Evolutionary conservation across 2,329 filamentous ascomycete genomes (phyloP).

Genomic region (Ophiostoma piceae): DNA sequence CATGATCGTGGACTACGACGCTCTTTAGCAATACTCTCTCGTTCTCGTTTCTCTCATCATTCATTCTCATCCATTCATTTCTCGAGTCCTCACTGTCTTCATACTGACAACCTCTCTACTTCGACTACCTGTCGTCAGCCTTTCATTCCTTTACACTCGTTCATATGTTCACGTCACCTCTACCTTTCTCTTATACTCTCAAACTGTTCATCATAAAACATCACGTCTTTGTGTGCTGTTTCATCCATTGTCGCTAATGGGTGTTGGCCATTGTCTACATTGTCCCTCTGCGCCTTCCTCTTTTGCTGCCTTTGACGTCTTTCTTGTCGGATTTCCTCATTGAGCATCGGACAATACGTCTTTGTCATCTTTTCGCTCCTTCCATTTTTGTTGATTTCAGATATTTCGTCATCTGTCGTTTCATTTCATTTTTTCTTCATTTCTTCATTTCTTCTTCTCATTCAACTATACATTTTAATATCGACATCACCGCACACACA

Average conservation of each 20-base stretch:
- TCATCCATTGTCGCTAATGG: background rate
- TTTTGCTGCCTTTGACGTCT: no score
- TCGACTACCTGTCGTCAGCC: background rate
- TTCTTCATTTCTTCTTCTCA: background rate
- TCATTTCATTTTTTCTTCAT: background rate
- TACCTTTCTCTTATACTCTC: no score
- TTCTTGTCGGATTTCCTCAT: background rate
- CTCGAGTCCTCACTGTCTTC: background rate
- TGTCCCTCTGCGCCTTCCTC: background rate
- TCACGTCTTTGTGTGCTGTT: background rate
- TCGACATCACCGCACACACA: background rate
- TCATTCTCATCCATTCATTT: conserved; percentile 3
- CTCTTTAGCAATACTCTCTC: background rate
- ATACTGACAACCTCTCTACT: background rate
- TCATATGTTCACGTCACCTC: background rate
- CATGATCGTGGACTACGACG: background rate
- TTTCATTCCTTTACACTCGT: background rate
- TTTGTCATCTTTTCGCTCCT: background rate
- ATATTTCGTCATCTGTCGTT: no score
- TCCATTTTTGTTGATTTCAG: background rate
- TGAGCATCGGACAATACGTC: background rate
- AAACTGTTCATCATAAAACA: no score
- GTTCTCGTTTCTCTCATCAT: background rate
- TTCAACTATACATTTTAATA: background rate
- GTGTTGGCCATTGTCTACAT: conserved; percentile 17